Conservation (phyloP, 78 protist genomes). For the Speleostelium caveatum region DNA sequence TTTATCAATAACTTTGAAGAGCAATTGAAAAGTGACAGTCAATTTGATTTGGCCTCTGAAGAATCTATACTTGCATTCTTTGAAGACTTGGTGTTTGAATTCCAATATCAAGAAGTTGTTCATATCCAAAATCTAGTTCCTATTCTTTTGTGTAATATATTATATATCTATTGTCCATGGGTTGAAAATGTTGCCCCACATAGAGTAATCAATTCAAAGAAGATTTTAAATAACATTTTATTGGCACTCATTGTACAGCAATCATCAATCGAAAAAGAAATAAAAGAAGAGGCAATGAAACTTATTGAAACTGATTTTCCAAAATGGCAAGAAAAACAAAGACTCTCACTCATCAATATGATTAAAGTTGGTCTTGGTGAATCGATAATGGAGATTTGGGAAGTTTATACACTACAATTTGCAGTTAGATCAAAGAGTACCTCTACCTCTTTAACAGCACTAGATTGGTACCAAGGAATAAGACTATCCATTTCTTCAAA, state of each 20-base stretch:
- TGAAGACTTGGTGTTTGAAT: conserved; percentile 62
- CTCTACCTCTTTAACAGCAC: background rate
- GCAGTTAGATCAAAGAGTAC: conserved; percentile 14
- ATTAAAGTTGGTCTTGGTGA: conserved; percentile 16
- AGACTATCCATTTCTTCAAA: conserved; percentile 9
- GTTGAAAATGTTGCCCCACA: background rate
- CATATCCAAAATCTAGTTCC: conserved; percentile 21
- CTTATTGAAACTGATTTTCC: conserved; percentile 4
- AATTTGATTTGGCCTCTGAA: background rate
- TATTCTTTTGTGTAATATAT: background rate
- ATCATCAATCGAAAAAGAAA: conserved; percentile 9
- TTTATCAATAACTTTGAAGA: background rate
- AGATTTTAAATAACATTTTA: conserved; percentile 27
- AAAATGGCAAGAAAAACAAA: background rate
- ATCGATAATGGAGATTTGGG: conserved; percentile 30
- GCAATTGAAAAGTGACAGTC: background rate
- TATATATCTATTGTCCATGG: conserved; percentile 37
- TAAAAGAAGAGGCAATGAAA: background rate
- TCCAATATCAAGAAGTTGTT: conserved; percentile 39
- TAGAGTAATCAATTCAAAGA: background rate
- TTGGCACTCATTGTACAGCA: conserved; percentile 26
- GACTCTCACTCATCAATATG: background rate
- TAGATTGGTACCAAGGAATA: conserved; percentile 43
- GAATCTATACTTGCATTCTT: conserved; percentile 33
- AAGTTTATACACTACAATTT: conserved; percentile 4